phyloP scores from a whole-genome alignment of 225 moss, liverwort and hornwort genomes.

The Pseudisothecium myosuroides region DNA sequence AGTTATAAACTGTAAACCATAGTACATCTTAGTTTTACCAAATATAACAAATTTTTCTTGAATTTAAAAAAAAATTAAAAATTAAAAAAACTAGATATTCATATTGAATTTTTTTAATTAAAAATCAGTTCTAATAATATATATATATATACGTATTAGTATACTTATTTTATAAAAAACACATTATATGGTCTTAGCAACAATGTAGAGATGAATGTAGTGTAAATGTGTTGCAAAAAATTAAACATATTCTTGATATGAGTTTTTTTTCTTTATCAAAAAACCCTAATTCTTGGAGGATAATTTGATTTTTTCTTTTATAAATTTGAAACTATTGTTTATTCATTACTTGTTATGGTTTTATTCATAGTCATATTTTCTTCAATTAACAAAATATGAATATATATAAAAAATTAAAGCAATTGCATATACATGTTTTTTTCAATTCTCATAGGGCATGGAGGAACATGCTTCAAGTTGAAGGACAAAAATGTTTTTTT shows the following conservation, averaged over 20 bases:
- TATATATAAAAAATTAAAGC: too few relatives aligned
- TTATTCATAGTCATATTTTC: neutral
- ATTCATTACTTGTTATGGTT: neutral
- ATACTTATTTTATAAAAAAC: neutral
- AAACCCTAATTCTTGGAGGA: neutral
- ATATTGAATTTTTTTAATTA: too few relatives aligned
- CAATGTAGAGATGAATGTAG: neutral
- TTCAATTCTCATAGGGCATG: neutral
- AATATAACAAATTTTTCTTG: neutral
- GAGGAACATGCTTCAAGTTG: neutral
- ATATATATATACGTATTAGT: neutral
- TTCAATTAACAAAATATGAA: neutral
- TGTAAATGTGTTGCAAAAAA: neutral
- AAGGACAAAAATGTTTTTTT: neutral
- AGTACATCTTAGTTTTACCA: too few relatives aligned
- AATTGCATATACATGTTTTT: rapidly evolving
- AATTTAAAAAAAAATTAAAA: too few relatives aligned
- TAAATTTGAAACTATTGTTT: neutral
- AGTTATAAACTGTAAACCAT: neutral
- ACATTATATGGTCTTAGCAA: neutral
- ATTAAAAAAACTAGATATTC: too few relatives aligned
- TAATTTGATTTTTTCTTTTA: neutral
- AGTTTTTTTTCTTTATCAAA: neutral
- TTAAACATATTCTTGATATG: neutral
- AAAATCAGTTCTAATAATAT: neutral